phyloP scores from a whole-genome alignment of 306 rosid genomes.

The Cucumis sativus region Cucumber_9930_V3 NC_026658.2:22721501-22722000 shows the following conservation, averaged over 20 bases:
- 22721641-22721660: background rate
- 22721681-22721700: background rate
- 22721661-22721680: background rate
- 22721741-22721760: constrained; percentile 87
- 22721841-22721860: background rate
- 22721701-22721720: constrained; percentile 39
- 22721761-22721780: constrained; percentile 92
- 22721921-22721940: background rate
- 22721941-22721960: background rate
- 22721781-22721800: constrained; percentile 96
- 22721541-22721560: background rate
- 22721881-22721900: background rate
- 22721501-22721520: background rate
- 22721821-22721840: constrained; percentile 5
- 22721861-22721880: background rate
- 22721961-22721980: background rate
- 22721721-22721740: constrained; percentile 83
- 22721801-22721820: constrained; percentile 62
- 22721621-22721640: background rate
- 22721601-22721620: background rate
- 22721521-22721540: background rate
- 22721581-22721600: background rate
- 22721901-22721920: background rate
- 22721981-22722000: background rate
- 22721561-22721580: background rate